Conservation (phyloP, 1,139 yeast genomes). For the Lodderomyces theae region DNA sequence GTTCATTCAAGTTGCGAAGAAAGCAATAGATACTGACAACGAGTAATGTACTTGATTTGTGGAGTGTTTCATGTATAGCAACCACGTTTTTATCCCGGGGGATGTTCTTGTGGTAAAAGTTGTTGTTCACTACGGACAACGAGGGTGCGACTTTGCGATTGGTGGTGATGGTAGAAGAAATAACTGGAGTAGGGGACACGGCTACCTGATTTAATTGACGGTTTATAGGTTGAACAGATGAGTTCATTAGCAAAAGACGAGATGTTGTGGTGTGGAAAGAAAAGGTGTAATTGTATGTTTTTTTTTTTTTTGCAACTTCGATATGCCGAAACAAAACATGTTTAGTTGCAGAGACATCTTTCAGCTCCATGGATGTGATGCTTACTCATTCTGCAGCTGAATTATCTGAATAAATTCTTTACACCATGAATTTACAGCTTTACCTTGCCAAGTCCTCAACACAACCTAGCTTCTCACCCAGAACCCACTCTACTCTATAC, state of each 20-base stretch:
- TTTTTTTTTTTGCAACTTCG: not conserved
- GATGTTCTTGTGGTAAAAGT: slow-evolving; percentile 1
- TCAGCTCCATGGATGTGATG: too few relatives aligned
- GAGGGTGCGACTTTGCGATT: slow-evolving; percentile 5
- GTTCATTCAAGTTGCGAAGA: slow-evolving; percentile 9
- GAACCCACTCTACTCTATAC: too few relatives aligned
- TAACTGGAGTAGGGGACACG: not conserved
- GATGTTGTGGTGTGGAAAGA: not conserved
- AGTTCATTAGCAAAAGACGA: slow-evolving; percentile 2
- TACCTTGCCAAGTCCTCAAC: too few relatives aligned
- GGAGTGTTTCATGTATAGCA: slow-evolving; percentile 3
- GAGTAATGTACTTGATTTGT: slow-evolving; percentile 5
- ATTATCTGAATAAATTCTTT: too few relatives aligned
- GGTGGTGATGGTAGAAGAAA: not conserved
- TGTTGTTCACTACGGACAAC: not conserved
- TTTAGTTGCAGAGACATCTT: too few relatives aligned
- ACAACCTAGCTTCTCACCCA: too few relatives aligned
- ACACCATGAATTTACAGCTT: too few relatives aligned
- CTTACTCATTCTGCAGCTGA: too few relatives aligned
- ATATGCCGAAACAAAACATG: not conserved
- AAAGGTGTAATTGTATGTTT: too few relatives aligned
- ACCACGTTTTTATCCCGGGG: not conserved
- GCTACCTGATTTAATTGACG: not conserved
- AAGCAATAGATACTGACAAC: slow-evolving; percentile 7
- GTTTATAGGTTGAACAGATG: not conserved